These are phyloP conservation scores for Tetrastigma voinierianum DNA, from an alignment of 164 flowering plant species.

Conservation along the genomic window DNA sequence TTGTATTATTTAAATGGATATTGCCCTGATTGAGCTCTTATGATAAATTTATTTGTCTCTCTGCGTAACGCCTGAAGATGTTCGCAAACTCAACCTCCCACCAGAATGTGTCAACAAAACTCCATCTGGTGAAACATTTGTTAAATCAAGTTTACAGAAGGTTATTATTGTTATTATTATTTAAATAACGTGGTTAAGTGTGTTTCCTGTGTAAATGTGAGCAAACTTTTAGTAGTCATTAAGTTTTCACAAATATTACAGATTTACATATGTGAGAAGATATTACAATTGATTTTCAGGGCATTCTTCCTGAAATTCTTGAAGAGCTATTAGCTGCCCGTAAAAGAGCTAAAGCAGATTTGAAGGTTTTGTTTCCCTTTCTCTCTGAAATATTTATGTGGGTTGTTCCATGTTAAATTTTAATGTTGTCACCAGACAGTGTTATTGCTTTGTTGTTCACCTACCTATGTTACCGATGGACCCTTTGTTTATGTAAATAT, in stretches of 20 bases:
- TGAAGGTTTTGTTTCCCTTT: slow-evolving; percentile 56
- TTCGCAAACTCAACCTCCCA: slow-evolving; percentile 72
- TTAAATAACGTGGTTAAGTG: not conserved
- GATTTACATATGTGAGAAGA: not conserved
- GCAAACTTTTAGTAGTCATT: not conserved
- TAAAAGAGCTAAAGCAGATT: slow-evolving; percentile 92
- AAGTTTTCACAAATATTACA: not conserved
- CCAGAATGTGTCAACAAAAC: slow-evolving; percentile 84
- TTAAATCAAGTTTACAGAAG: slow-evolving; percentile 84
- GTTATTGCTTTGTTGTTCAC: slow-evolving; percentile 4
- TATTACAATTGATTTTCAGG: slow-evolving; percentile 44
- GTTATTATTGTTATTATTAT: slow-evolving; percentile 38
- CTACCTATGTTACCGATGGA: not conserved
- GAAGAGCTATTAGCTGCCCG: slow-evolving; percentile 94
- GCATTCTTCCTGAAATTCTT: slow-evolving; percentile 97
- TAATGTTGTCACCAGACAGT: not conserved
- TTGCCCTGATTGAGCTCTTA: not conserved
- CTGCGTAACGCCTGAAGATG: slow-evolving; percentile 78
- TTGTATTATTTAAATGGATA: not conserved
- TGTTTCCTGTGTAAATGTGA: not conserved
- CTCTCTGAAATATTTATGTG: not conserved
- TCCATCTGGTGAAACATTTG: slow-evolving; percentile 97
- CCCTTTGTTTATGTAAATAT: not conserved
- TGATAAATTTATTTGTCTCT: slow-evolving; percentile 5
- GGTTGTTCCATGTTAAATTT: not conserved